Evolutionary conservation across 345 rosid species (phyloP), one percentile per base, ranked within the genome.

Genomic region (Acer campestre): DNA sequence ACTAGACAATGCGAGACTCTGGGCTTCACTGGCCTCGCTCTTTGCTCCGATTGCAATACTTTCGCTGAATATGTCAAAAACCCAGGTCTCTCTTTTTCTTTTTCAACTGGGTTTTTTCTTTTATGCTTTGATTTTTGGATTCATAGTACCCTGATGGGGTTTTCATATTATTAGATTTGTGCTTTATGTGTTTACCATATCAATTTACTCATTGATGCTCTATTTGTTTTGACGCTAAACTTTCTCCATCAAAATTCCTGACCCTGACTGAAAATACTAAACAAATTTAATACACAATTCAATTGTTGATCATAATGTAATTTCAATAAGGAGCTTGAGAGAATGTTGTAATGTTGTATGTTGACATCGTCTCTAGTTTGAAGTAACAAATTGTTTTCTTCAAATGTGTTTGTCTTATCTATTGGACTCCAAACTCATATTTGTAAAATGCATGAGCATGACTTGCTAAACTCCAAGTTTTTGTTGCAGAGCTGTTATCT

Each of bases 1-100:
- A 48, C 86, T 31, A 90, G 88, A 69, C 90, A 91, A 79, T 96
- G 95, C 42, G 97, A 94, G 85, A 81, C 87, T 89, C 94, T 96
- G 62, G 98, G 97, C n/a, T 94, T 96, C 67, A 88, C 97, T 0
- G 99, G 98, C 38, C 92, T 92, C 69, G 99, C 99, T 72, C 94
- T 96, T 69, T 96, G 99, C 83, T 96, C 98, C 75, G 98, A 96
- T 84, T 95, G 99, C 80, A 86, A 84, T 78, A 83, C 98, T 31
- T 86, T 93, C 42, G 82, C 94, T 31, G 98, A 96, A 84, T 96
- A 92, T 80, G 95, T 96, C 79, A 96, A 94, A 86, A 88, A 94
- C 72, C 87, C 89, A 90, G 99, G 99, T 92, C 23, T 22, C 51
- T 61, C 46, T 42, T 46, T 46, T 46, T 46, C 49, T 9, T 70